These are phyloP conservation scores for Naganishia vaughanmartiniae DNA, from an alignment of 768 basidiomycete species.

Conservation along the genomic window DNA sequence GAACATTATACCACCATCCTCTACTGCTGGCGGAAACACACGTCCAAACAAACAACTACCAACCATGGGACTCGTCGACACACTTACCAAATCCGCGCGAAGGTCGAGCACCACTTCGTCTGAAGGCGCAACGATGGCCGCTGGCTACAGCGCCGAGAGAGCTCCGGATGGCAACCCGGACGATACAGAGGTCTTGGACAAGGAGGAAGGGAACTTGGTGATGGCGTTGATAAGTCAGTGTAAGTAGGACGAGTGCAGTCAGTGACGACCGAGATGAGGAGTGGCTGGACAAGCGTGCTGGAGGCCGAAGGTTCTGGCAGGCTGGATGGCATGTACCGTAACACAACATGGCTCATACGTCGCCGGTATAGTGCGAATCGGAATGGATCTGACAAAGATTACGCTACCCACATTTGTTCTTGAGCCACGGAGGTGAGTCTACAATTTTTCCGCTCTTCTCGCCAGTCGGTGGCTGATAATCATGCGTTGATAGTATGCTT, in stretches of 20 bases:
- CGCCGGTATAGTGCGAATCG: constrained; percentile 60
- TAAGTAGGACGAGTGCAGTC: constrained; percentile 55
- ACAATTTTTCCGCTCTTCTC: no score
- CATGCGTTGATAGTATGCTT: background rate
- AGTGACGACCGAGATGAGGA: background rate
- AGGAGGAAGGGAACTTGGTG: constrained; percentile 89
- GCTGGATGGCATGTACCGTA: background rate
- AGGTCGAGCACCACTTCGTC: constrained; percentile 17
- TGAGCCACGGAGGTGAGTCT: constrained; percentile 65
- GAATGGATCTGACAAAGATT: constrained; percentile 94
- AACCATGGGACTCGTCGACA: constrained; percentile 20
- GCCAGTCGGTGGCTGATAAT: background rate
- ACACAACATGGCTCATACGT: background rate
- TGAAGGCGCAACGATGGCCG: constrained; percentile 7
- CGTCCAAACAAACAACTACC: background rate
- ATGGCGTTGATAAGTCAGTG: constrained; percentile 82
- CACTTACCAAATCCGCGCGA: constrained; percentile 21
- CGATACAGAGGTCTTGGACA: constrained; percentile 89
- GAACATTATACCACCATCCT: background rate
- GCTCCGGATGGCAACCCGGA: constrained; percentile 80
- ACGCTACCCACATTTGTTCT: constrained; percentile 78
- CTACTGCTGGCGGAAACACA: background rate
- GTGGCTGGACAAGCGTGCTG: background rate
- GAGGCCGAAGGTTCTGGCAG: background rate
- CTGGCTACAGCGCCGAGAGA: constrained; percentile 36